Evolutionary conservation across 2,329 filamentous ascomycete species (phyloP).

Genomic region (Neopestalotiopsis sp.): DNA sequence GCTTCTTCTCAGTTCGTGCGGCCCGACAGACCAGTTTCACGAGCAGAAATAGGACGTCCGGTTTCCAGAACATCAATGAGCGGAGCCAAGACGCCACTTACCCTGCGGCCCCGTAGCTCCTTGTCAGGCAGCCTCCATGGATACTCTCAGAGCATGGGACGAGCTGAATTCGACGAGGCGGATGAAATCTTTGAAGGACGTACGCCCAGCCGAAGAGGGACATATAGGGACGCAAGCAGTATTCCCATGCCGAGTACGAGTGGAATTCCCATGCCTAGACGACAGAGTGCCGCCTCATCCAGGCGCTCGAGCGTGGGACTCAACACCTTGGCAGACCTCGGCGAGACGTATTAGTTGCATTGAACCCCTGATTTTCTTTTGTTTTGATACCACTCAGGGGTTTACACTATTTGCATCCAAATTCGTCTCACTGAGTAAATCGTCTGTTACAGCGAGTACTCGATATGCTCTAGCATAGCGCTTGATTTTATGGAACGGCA

Average conservation of each 20-base stretch:
- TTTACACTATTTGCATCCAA: neutral
- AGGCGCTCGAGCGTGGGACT: conserved; percentile 19
- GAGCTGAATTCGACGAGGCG: conserved; percentile 59
- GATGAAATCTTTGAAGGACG: conserved; percentile 52
- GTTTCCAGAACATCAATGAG: conserved; percentile 68
- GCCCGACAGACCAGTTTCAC: conserved; percentile 59
- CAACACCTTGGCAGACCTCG: conserved; percentile 52
- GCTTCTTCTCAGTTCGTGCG: conserved; percentile 39
- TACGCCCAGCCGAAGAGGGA: conserved; percentile 62
- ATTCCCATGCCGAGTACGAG: conserved; percentile 38
- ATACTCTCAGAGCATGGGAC: conserved; percentile 62
- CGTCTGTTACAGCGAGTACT: neutral
- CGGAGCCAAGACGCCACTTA: conserved; percentile 68
- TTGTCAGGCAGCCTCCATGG: conserved; percentile 68
- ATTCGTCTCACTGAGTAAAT: neutral
- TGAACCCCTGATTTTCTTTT: conserved; percentile 17
- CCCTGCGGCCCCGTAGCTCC: conserved; percentile 72
- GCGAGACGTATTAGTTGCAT: conserved; percentile 56
- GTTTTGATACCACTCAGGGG: conserved; percentile 14
- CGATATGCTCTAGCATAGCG: neutral
- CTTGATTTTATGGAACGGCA: conserved; percentile 3
- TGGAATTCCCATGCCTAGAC: conserved; percentile 40
- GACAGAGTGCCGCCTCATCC: conserved; percentile 44
- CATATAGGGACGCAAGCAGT: conserved; percentile 51
- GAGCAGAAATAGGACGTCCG: conserved; percentile 64